Evolutionary conservation across 352 stramenopile genomes (phyloP).

Genomic region (Phytopythium litorale): DNA sequence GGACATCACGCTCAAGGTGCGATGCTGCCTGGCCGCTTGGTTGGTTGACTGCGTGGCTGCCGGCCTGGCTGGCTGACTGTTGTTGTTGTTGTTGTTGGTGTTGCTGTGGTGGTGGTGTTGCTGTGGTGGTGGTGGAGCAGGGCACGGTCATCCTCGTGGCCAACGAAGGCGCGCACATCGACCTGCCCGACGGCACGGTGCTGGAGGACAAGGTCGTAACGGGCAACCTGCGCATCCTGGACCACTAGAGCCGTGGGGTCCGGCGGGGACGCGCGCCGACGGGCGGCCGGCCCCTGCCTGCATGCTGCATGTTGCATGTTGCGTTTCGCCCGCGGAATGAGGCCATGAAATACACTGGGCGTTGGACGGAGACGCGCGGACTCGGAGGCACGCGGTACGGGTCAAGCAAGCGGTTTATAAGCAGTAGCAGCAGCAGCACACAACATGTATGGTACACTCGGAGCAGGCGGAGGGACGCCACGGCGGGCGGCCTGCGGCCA

Average conservation of each 20-base stretch:
- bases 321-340: too few species aligned
- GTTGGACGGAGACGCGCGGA: too few species aligned
- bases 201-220: conserved; percentile 95
- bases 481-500: background rate
- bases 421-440: background rate
- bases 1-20: conserved; percentile 89
- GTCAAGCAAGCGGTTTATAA: background rate
- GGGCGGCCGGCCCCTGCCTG: background rate
- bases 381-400: too few species aligned
- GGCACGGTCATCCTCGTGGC: conserved; percentile 94
- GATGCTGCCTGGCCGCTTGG: background rate
- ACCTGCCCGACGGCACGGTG: conserved; percentile 90
- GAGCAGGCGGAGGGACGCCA: too few species aligned
- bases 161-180: conserved; percentile 92
- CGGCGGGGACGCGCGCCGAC: background rate
- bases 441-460: conserved; percentile 7
- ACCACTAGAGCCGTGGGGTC: conserved; percentile 58
- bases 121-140: conserved; percentile 25
- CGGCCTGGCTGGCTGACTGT: too few species aligned
- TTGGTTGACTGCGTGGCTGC: too few species aligned
- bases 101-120: too few species aligned
- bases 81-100: background rate
- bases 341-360: too few species aligned
- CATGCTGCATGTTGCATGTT: too few species aligned
- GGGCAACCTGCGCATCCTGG: conserved; percentile 91